Percentiles rank a stretch among this genome's conserved stretches.
phyloP scores from a whole-genome alignment of 495 filamentous ascomycete genomes.

The Hypoxylon lienhwacheense region DNA sequence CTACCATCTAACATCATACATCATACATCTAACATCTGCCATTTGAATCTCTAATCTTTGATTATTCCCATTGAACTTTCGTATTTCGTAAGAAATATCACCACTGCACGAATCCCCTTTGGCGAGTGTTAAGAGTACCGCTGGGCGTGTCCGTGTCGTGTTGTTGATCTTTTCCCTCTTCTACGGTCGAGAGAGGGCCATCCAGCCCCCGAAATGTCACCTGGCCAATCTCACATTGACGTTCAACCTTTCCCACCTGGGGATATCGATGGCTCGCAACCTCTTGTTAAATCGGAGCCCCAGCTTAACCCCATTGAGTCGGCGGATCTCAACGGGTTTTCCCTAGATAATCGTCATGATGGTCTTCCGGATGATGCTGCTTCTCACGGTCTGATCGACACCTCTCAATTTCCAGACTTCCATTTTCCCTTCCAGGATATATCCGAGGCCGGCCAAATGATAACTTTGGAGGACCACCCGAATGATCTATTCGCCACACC shows the following conservation, averaged over 20 bases:
- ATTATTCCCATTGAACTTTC: too few species aligned
- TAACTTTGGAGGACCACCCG: conserved; percentile 45
- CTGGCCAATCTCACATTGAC: conserved; percentile 37
- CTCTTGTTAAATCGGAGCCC: conserved; percentile 32
- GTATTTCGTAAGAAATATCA: too few species aligned
- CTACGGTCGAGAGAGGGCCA: conserved; percentile 11
- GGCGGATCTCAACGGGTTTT: conserved; percentile 39
- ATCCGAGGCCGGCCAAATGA: conserved; percentile 46
- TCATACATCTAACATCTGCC: too few species aligned
- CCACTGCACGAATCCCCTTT: too few species aligned
- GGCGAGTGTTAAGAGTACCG: conserved; percentile 26
- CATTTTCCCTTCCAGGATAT: conserved; percentile 49
- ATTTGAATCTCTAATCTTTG: too few species aligned
- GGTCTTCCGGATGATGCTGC: conserved; percentile 28
- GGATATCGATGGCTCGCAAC: conserved; percentile 36
- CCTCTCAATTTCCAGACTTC: conserved; percentile 51
- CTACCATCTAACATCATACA: too few species aligned
- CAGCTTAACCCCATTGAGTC: conserved; percentile 27
- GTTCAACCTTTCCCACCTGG: conserved; percentile 34
- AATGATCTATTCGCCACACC: conserved; percentile 45
- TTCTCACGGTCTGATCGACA: conserved; percentile 35
- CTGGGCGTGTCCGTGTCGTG: too few species aligned
- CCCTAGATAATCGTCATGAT: conserved; percentile 37
- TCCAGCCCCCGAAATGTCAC: conserved; percentile 38
- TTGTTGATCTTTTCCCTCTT: conserved; percentile 34